Percentiles rank a stretch among this genome's conserved stretches.
Conservation (phyloP, 2,329 filamentous ascomycete species). For the Macroventuria anomochaeta region DNA sequence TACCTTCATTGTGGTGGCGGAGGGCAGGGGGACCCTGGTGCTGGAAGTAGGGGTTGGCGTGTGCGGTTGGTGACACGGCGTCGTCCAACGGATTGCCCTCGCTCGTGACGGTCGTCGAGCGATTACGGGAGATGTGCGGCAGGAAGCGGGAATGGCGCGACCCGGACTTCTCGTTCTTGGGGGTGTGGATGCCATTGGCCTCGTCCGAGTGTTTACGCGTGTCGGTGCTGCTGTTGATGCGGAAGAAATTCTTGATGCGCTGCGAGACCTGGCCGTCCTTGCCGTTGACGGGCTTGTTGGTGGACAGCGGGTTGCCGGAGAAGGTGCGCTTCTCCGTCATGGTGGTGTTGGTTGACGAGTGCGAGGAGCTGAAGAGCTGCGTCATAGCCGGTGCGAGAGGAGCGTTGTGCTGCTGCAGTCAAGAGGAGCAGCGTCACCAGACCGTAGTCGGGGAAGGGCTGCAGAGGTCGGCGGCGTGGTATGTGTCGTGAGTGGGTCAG, state of each 20-base stretch:
- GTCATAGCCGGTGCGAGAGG: constrained; percentile 43
- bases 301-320: constrained; percentile 53
- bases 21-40: constrained; percentile 94
- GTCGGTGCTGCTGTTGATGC: constrained; percentile 64
- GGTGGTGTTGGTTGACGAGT: constrained; percentile 44
- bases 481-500: constrained; percentile 36
- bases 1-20: constrained; percentile 93
- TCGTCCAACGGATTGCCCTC: constrained; percentile 92
- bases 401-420: constrained; percentile 2
- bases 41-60: constrained; percentile 96
- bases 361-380: constrained; percentile 52
- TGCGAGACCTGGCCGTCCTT: constrained; percentile 64
- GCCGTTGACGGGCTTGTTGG: constrained; percentile 57
- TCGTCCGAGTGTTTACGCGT: constrained; percentile 49
- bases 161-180: constrained; percentile 69
- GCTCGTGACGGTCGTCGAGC: constrained; percentile 88
- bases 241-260: constrained; percentile 73
- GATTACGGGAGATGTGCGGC: constrained; percentile 82
- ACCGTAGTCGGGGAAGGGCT: neutral
- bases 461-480: constrained; percentile 17
- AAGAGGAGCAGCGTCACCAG: constrained; percentile 12
- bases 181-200: constrained; percentile 46
- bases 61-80: constrained; percentile 85
- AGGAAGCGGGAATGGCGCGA: constrained; percentile 90
- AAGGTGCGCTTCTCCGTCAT: constrained; percentile 58